Evolutionary conservation across 2,329 filamentous ascomycete species (phyloP).

Genomic region (Basipetospora chlamydospora): DNA sequence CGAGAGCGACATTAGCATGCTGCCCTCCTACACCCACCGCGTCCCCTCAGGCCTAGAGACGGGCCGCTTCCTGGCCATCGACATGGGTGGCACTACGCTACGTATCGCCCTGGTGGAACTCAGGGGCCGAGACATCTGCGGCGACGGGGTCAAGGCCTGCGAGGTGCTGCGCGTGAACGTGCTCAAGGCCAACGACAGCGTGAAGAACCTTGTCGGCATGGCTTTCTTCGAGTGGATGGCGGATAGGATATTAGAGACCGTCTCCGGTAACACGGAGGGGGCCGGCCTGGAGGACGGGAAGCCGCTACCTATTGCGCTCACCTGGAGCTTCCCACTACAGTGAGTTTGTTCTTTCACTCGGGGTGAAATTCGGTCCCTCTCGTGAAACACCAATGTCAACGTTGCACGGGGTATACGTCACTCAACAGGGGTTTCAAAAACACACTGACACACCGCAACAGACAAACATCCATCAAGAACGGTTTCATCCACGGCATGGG

Average conservation of each 20-base stretch:
- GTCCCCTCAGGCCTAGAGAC: slow-evolving; percentile 44
- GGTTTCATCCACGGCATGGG: slow-evolving; percentile 49
- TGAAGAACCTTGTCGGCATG: slow-evolving; percentile 43
- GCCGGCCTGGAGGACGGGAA: slow-evolving; percentile 17
- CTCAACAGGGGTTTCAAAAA: no score
- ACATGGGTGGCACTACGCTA: slow-evolving; percentile 56
- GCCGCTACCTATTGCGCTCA: slow-evolving; percentile 43
- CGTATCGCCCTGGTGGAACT: slow-evolving; percentile 50
- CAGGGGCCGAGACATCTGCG: slow-evolving; percentile 26
- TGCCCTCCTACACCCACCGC: slow-evolving; percentile 51
- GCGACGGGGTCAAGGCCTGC: slow-evolving; percentile 25
- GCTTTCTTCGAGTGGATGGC: slow-evolving; percentile 58
- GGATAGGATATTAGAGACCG: slow-evolving; percentile 39
- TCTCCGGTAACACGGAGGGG: slow-evolving; percentile 17
- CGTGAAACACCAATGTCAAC: no score
- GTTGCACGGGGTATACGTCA: no score
- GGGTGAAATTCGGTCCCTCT: no score
- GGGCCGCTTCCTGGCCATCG: slow-evolving; percentile 47
- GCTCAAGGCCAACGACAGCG: slow-evolving; percentile 39
- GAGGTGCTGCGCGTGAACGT: slow-evolving; percentile 33
- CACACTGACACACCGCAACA: slow-evolving; percentile 22
- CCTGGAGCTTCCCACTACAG: slow-evolving; percentile 60
- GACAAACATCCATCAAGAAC: slow-evolving; percentile 48
- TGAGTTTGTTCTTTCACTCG: slow-evolving; percentile 26
- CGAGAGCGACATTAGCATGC: slow-evolving; percentile 42